These are phyloP conservation scores for thale cress (Arabidopsis thaliana) DNA, from an alignment of 345 rosid genomes.

Conservation along the genomic window DNA sequence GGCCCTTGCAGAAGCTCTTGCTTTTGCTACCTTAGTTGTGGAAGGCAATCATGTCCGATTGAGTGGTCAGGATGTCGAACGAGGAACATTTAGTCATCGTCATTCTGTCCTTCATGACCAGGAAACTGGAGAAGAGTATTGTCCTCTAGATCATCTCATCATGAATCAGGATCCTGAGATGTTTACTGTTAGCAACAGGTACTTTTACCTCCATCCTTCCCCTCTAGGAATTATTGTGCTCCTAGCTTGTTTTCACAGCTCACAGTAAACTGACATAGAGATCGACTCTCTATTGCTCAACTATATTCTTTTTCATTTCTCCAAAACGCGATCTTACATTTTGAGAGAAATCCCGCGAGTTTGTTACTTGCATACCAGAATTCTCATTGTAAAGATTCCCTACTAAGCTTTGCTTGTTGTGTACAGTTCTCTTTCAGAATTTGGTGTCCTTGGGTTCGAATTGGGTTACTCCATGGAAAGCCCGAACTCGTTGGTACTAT, in stretches of 20 bases:
- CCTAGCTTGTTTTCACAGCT: constrained; percentile 1
- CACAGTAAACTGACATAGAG: not conserved
- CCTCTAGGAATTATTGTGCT: constrained; percentile 3
- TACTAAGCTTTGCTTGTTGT: constrained; percentile 26
- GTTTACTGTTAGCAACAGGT: constrained; percentile 93
- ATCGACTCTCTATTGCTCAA: not conserved
- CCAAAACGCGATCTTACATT: not conserved
- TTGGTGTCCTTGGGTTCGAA: constrained; percentile 85
- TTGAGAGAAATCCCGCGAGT: not conserved
- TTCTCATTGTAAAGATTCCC: not conserved
- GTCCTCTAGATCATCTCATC: constrained; percentile 75
- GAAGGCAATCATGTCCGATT: constrained; percentile 91
- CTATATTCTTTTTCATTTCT: not conserved
- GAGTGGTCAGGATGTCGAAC: constrained; percentile 92
- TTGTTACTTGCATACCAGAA: not conserved
- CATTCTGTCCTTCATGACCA: constrained; percentile 83
- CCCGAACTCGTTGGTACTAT: constrained; percentile 74
- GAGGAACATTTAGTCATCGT: constrained; percentile 89
- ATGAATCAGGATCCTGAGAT: constrained; percentile 75
- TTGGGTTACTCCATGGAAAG: constrained; percentile 89
- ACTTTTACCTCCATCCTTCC: constrained; percentile 16
- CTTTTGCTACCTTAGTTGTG: constrained; percentile 73
- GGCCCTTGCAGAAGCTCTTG: constrained; percentile 87
- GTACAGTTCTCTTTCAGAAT: constrained; percentile 82
- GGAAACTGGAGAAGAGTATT: constrained; percentile 71